A percentile compares a stretch with the other conserved stretches of the same genome.
Conservation (phyloP, 2,329 filamentous ascomycete genomes). For the Fusarium paranaense region DNA sequence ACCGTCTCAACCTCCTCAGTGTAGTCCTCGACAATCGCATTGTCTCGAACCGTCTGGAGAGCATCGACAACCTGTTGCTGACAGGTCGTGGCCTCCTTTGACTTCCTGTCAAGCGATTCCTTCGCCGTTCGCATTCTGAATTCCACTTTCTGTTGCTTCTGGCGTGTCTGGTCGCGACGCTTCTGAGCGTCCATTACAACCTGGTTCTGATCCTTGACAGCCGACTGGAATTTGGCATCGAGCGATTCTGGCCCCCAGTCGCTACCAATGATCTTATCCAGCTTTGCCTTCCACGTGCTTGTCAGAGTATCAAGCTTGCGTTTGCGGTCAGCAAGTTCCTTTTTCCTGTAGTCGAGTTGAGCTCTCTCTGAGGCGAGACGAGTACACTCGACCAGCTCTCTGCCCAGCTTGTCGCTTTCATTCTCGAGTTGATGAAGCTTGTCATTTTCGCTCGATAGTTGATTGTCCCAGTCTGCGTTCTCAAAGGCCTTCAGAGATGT, state of each 20-base stretch:
- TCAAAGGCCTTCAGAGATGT: conserved; percentile 73
- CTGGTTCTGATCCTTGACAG: conserved; percentile 67
- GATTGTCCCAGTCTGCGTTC: conserved; percentile 74
- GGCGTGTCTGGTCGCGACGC: conserved; percentile 75
- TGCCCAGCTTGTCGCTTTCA: conserved; percentile 76
- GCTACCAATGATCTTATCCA: conserved; percentile 71
- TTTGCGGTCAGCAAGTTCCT: conserved; percentile 80
- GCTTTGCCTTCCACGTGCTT: conserved; percentile 77
- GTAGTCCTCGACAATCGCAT: conserved; percentile 66
- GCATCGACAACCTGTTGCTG: conserved; percentile 66
- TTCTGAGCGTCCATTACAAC: conserved; percentile 74
- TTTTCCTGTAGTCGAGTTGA: conserved; percentile 84
- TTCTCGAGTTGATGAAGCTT: conserved; percentile 77
- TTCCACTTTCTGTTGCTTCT: conserved; percentile 81
- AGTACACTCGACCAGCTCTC: conserved; percentile 87
- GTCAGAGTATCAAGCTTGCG: conserved; percentile 82
- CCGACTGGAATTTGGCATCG: conserved; percentile 76
- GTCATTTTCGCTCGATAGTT: conserved; percentile 74
- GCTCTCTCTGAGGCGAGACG: conserved; percentile 85
- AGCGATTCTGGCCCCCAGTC: conserved; percentile 78
- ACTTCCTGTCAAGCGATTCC: conserved; percentile 73
- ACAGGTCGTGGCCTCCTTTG: conserved; percentile 70
- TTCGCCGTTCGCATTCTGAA: conserved; percentile 76
- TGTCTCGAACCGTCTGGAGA: conserved; percentile 58
- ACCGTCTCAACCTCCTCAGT: conserved; percentile 62